Base-by-base conservation (phyloP, 148 eudicot genomes). In the Persicaria tinctoria region DNA sequence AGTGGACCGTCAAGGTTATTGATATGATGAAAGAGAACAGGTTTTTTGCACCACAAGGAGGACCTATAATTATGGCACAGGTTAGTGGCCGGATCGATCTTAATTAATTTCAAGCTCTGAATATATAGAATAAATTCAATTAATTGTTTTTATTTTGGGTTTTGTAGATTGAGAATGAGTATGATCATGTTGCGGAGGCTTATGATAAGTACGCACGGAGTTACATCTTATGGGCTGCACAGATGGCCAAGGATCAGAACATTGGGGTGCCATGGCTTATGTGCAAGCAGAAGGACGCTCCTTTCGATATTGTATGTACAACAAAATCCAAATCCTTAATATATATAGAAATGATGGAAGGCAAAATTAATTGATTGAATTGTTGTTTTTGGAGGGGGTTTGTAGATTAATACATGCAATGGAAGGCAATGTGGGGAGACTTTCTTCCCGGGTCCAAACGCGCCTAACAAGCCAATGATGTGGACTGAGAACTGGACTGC, bases 401-500 rank as follows among this genome's bases (percentile, higher is more conserved):
- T 55, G 63, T 73, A 95, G 98, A 87, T 95, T 79, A 86, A 87
- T 74, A 86, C 97, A 53, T 95, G 98, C 84, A 95, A 95, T 76
- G 98, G 97, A 70, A 89, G 97, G 80, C 91, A 86, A 16, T 95
- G 98, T 84, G 98, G 86, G 73, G 96, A 90, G 17, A 92, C 96
- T 12, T 95, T 92, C 71, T 53, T 56, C 0, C 27, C 27, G 27
- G 97, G 97, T 74, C 93, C 98, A 50, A 91, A 94, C 64, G 80
- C 87, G 6, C 92, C 96, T 45, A 76, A 78, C 47, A 95, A 95
- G 84, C 98, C 98, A 51, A 51, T 82, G 60, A 57, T 95, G 5
- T 95, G 98, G 98, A 92, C 97, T 27, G 97, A 95, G 83, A 92
- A 95, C 74, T 95, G 98, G 98, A 92, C 97, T 57, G 93, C 96